phyloP scores from a whole-genome alignment of 2,329 filamentous ascomycete genomes.

The Colletotrichum cereale region DNA sequence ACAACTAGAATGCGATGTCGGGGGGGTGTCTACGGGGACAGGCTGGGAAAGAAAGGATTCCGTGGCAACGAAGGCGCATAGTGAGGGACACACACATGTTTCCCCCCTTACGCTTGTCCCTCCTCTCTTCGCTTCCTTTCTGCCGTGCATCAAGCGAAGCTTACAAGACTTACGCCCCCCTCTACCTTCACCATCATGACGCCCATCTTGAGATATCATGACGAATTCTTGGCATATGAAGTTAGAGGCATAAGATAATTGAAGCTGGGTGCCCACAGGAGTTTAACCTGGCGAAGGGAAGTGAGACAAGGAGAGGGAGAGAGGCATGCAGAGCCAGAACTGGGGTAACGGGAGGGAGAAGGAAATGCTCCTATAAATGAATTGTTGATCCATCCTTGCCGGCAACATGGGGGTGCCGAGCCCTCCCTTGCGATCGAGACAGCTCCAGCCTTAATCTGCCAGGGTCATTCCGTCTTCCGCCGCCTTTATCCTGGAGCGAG shows the following conservation, averaged over 20 bases:
- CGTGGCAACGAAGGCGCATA: constrained; percentile 32
- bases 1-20: constrained; percentile 1
- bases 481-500: constrained; percentile 16
- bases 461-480: constrained; percentile 2
- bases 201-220: not conserved
- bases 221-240: not conserved
- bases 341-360: constrained; percentile 38
- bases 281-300: constrained; percentile 2
- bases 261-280: not conserved
- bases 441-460: constrained; percentile 11
- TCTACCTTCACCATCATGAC: constrained; percentile 17
- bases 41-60: constrained; percentile 24
- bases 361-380: constrained; percentile 34
- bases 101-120: not conserved
- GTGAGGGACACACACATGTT: constrained; percentile 16
- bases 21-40: constrained; percentile 21
- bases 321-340: constrained; percentile 33
- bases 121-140: not conserved
- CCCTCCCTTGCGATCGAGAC: constrained; percentile 33
- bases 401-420: not conserved
- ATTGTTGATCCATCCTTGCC: constrained; percentile 26
- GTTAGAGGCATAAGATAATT: not conserved
- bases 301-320: constrained; percentile 29
- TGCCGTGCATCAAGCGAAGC: not conserved
- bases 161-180: constrained; percentile 4